Base-by-base conservation (phyloP, 2,329 filamentous ascomycete species). In the Pseudovirgaria hyperparasitica region DNA sequence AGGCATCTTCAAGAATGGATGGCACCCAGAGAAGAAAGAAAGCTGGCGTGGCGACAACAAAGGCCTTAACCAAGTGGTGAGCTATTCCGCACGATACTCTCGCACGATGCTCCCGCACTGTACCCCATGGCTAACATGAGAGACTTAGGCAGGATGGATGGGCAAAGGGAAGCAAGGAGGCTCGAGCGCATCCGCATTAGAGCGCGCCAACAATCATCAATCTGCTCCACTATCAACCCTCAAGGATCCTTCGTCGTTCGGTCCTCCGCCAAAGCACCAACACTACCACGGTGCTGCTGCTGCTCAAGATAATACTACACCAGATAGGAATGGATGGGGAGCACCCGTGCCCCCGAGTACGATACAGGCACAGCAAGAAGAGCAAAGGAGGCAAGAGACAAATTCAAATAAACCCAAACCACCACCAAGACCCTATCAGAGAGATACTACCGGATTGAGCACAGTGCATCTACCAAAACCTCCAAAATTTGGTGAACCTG, bases 231-330 rank as follows among this genome's bases (percentile, higher is more conserved):
- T 92, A 22, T 63, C 72, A 6, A 64, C 71, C 4, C 65, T 93
- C 16, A 75, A 72, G 47, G 84, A 93, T 46, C 85, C 82, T 1
- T 52, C 70, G 1, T 69, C 72, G 10, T 93, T 92, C 48, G 82
- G 71, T 2, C 82, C 84, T 14, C 85, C 85, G 15, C 85, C 85
- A 1, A 86, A 72, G 42, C 78, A 45, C 34, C 52, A 60, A 30
- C 59, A 62, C 26, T 65, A 63, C 37, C 56, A 66, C 45, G 55
- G 60, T 30, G 54, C 52, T 9, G 52, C 50, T 5, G 54, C 61
- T 3, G 42, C 61, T 9, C 31, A 29, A 8, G 8, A 30, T 19
- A 46, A 62, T 23, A 57, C 58, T 9, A 55, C 62, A 9, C 54
- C 61, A 15, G 51, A 60, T 28, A 23, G 16, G 9, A 19, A 29